A percentile compares a stretch with the other conserved stretches of the same genome.
Conservation (phyloP, 2,329 filamentous ascomycete genomes). For the Pseudogymnoascus pannorum region DNA sequence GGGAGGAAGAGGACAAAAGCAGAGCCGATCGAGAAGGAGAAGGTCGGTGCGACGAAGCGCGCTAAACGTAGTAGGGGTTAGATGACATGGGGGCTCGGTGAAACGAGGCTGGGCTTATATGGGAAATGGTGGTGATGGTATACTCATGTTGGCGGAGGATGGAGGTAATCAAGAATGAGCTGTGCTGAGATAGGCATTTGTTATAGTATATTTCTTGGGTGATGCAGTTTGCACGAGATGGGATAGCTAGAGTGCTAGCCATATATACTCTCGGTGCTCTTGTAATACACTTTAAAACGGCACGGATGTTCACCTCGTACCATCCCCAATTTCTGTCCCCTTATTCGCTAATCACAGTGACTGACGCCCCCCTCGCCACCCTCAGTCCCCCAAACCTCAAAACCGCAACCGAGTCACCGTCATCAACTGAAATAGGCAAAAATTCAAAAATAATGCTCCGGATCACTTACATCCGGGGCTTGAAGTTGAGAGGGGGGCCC, state of each 20-base stretch:
- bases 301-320: not conserved
- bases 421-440: not conserved
- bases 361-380: not conserved
- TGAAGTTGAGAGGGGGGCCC: not conserved
- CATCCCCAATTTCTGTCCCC: not conserved
- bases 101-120: not conserved
- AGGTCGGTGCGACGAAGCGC: not conserved
- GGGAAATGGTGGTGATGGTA: not conserved
- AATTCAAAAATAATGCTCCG: not conserved
- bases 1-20: not conserved
- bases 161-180: not conserved
- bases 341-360: not conserved
- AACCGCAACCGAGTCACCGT: not conserved
- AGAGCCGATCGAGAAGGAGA: conserved; percentile 18
- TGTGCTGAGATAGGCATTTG: not conserved
- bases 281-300: not conserved
- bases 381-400: not conserved
- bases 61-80: not conserved
- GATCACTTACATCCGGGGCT: not conserved
- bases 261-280: not conserved
- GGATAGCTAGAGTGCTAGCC: not conserved
- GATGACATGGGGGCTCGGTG: not conserved
- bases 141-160: not conserved
- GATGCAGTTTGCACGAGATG: not conserved
- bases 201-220: not conserved